Conservation (phyloP, 2,329 filamentous ascomycete species). For the Arthrobotrys conoides region DNA sequence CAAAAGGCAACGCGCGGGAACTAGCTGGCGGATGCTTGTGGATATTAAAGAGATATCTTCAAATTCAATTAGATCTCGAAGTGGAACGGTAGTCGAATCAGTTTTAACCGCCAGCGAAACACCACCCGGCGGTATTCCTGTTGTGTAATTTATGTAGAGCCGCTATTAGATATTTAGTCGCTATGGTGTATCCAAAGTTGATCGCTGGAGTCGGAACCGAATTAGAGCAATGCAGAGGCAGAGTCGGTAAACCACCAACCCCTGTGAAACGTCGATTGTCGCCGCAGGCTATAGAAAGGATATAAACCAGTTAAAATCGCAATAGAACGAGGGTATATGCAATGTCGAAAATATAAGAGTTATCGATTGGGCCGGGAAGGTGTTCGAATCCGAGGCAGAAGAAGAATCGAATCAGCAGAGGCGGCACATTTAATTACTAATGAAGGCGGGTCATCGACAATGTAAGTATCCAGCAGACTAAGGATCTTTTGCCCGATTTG, state of each 20-base stretch:
- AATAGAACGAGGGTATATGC: conserved; percentile 36
- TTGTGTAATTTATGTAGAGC: conserved; percentile 18
- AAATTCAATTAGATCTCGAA: neutral
- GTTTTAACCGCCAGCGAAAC: conserved; percentile 36
- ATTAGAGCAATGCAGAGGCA: neutral
- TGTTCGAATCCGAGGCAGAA: conserved; percentile 23
- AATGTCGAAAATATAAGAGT: conserved; percentile 33
- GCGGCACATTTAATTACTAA: conserved; percentile 43
- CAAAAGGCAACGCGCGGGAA: conserved; percentile 28
- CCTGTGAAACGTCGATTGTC: conserved; percentile 48
- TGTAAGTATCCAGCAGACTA: conserved; percentile 24
- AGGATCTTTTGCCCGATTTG: conserved; percentile 37
- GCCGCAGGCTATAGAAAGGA: conserved; percentile 28
- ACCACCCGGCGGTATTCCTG: conserved; percentile 22
- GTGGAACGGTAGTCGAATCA: conserved; percentile 17
- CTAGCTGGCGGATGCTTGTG: neutral
- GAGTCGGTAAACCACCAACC: conserved; percentile 25
- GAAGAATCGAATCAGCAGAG: conserved; percentile 17
- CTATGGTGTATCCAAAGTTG: conserved; percentile 2
- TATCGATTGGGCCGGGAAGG: conserved; percentile 37
- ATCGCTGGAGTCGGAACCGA: conserved; percentile 13
- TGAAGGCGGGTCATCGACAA: conserved; percentile 16
- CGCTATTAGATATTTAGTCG: conserved; percentile 27
- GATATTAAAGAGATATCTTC: conserved; percentile 12
- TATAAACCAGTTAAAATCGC: conserved; percentile 43